Evolutionary conservation across 2,329 filamentous ascomycete genomes (phyloP), one percentile per base, ranked within the genome.

Genomic region (Trichoderma aggressivum): DNA sequence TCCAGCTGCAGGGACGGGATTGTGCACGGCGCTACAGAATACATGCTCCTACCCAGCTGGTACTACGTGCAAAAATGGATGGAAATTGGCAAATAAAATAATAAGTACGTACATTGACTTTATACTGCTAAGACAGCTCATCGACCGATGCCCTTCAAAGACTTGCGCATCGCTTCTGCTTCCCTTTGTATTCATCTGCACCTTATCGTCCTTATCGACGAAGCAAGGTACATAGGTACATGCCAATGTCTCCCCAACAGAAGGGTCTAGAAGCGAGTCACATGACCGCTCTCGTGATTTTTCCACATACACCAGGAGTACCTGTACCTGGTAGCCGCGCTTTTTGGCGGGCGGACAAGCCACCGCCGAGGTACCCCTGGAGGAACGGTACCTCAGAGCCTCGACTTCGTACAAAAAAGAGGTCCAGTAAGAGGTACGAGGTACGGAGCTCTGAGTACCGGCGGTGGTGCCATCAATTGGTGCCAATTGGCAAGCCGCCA

Each of bases 381-480:
- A 53, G 21, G 21, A 53, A 12, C 30, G 18, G n/a, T 59, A 59
- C 56, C 14, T 28, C 10, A 16, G 56, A 18, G 34, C 24, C 28
- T 24, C 14, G 47, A 32, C 53, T 30, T 7, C 39, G 39, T 32
- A 28, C 26, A 28, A 28, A 28, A 5, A 28, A 5, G 26, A 28
- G 26, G 26, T 28, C 26, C 26, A 28, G 26, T 28, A 10, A 39
- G 21, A 50, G 56, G 66, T 70, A 72, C 72, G 36, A 30, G 5
- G 70, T 36, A 71, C 55, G 56, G 34, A 34, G 34, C 34, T 34
- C 24, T 58, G 47, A 43, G 28, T 61, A 50, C 43, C 62, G 61
- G 53, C 70, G 70, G 70, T 66, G 70, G 62, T 64, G 70, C 26
- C 26, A 28, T 28, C 70, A 30, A 71, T 71, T 71, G 70, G 70